These are phyloP conservation scores for Salvia miltiorrhiza DNA, from an alignment of 257 asterid species.

Conservation along the genomic window DNA sequence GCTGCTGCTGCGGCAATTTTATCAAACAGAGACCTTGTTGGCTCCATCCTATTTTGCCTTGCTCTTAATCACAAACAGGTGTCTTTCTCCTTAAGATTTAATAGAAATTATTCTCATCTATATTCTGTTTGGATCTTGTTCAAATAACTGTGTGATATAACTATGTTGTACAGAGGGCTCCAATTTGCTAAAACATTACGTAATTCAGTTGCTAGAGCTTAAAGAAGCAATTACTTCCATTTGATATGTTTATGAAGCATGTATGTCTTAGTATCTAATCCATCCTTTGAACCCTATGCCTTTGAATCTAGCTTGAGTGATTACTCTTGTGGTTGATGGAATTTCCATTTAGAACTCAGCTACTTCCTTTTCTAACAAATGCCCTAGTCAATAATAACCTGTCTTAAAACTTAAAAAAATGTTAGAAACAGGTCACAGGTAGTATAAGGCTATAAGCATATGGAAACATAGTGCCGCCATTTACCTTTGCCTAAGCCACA, in stretches of 20 bases:
- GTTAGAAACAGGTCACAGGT: no score
- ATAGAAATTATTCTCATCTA: neutral
- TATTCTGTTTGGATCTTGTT: slow-evolving; percentile 14
- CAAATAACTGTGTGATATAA: slow-evolving; percentile 12
- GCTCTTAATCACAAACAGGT: slow-evolving; percentile 99
- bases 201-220: neutral
- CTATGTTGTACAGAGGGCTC: neutral
- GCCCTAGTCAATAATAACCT: neutral
- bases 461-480: neutral
- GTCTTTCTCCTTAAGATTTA: slow-evolving; percentile 7
- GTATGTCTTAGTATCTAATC: neutral
- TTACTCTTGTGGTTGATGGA: neutral
- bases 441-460: neutral
- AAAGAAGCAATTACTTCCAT: neutral
- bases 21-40: slow-evolving; percentile 68
- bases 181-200: neutral
- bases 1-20: slow-evolving; percentile 86
- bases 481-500: neutral
- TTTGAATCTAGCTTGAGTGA: neutral
- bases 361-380: neutral
- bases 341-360: neutral
- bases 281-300: neutral
- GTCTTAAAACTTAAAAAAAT: neutral
- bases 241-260: neutral
- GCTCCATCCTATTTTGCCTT: slow-evolving; percentile 78